Conservation (phyloP, 768 basidiomycete genomes). For the Lactifluus pinguis region DNA sequence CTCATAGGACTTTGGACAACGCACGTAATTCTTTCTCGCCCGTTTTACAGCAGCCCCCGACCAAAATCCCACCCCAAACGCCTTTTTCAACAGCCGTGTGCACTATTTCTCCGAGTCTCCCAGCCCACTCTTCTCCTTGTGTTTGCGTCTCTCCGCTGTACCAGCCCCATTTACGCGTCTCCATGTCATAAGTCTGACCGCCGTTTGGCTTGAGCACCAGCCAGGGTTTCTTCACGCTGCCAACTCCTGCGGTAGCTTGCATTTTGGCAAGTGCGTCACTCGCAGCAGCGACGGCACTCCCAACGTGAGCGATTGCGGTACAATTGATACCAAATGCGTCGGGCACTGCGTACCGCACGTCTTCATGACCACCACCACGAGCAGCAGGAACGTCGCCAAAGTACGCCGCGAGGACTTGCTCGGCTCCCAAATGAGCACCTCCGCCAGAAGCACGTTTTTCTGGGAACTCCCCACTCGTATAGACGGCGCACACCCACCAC, state of each 20-base stretch:
- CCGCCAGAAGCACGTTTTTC: conserved; percentile 28
- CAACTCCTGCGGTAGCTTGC: neutral
- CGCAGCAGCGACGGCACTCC: conserved; percentile 33
- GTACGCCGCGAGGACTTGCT: conserved; percentile 38
- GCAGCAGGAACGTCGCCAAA: conserved; percentile 22
- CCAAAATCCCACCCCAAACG: conserved; percentile 43
- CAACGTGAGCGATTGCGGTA: conserved; percentile 41
- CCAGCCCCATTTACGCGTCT: conserved; percentile 36
- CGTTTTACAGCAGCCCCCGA: conserved; percentile 66
- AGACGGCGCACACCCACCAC: conserved; percentile 71
- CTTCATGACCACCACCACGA: too few relatives aligned
- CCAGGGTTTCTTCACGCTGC: conserved; percentile 32
- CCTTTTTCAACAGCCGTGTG: conserved; percentile 16
- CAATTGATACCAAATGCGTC: conserved; percentile 70
- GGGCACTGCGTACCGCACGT: conserved; percentile 27
- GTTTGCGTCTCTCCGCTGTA: neutral
- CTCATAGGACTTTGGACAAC: neutral
- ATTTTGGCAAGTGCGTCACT: conserved; percentile 15
- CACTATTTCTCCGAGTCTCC: conserved; percentile 24
- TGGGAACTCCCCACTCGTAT: conserved; percentile 41
- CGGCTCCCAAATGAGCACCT: conserved; percentile 23
- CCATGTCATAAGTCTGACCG: conserved; percentile 44
- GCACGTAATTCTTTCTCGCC: conserved; percentile 42
- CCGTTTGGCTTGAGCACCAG: conserved; percentile 70
- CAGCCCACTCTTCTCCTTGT: conserved; percentile 30